Evolutionary conservation across 2,329 filamentous ascomycete species (phyloP).

Genomic region (Blumeriella jaapii): DNA sequence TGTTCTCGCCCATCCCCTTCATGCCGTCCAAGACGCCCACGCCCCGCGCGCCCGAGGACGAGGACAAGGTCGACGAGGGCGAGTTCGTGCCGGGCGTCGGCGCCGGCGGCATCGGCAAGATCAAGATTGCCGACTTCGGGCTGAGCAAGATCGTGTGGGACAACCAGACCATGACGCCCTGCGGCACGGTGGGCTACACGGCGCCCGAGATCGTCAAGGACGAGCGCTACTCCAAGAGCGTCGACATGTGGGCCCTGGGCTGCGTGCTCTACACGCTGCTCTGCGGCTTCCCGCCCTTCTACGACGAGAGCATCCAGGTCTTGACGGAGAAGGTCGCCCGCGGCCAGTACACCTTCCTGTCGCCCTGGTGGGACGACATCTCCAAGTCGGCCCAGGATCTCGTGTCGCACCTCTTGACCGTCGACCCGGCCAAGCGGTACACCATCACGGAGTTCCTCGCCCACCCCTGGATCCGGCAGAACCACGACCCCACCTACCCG

Average conservation of each 20-base stretch:
- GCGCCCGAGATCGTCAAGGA: constrained; percentile 98
- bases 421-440: constrained; percentile 90
- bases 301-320: constrained; percentile 95
- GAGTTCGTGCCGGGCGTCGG: constrained; percentile 78
- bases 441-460: constrained; percentile 84
- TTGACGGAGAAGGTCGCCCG: constrained; percentile 95
- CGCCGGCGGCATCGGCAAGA: constrained; percentile 79
- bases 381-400: constrained; percentile 90
- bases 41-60: constrained; percentile 75
- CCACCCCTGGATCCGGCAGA: constrained; percentile 85
- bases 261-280: constrained; percentile 95
- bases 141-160: constrained; percentile 98
- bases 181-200: constrained; percentile 94
- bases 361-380: constrained; percentile 99
- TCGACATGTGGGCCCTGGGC: constrained; percentile 98
- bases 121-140: constrained; percentile 98
- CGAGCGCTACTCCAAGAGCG: constrained; percentile 95
- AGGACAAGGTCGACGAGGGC: constrained; percentile 94
- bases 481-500: constrained; percentile 54
- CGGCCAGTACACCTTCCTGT: constrained; percentile 94
- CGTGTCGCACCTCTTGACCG: constrained; percentile 83
- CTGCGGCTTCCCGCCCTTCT: constrained; percentile 96
- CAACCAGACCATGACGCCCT: constrained; percentile 97
- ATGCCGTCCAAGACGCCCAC: constrained; percentile 71
- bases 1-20: constrained; percentile 81